Percentiles rank a stretch among this genome's conserved stretches.
Evolutionary conservation across 2,329 filamentous ascomycete genomes (phyloP).

Genomic region (Magnaporthiopsis incrustans): DNA sequence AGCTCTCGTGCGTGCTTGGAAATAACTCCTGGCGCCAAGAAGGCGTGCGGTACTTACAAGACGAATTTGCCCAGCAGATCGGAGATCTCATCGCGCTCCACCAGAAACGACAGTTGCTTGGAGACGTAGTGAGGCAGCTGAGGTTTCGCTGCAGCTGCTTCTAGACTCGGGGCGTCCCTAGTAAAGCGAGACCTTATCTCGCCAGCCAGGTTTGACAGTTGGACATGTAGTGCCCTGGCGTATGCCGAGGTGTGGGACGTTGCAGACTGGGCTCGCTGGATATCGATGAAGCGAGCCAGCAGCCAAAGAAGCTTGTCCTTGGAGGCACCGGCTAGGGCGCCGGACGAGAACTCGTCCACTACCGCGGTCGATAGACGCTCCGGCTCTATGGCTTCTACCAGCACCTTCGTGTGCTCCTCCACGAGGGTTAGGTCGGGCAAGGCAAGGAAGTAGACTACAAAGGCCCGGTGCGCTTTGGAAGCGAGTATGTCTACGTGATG

Average conservation of each 20-base stretch:
- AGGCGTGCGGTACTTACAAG: constrained; percentile 21
- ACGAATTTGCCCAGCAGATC: constrained; percentile 42
- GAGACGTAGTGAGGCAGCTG: constrained; percentile 49
- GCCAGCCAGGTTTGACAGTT: constrained; percentile 41
- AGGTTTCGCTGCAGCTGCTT: background rate
- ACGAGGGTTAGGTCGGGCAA: constrained; percentile 29
- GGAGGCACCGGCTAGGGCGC: constrained; percentile 17
- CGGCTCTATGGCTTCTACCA: constrained; percentile 31
- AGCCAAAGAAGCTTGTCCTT: constrained; percentile 50
- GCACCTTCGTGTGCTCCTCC: constrained; percentile 27
- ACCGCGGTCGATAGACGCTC: constrained; percentile 34
- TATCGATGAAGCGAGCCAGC: constrained; percentile 57
- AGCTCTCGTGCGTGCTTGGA: constrained; percentile 4
- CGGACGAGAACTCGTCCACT: constrained; percentile 23
- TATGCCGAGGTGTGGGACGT: constrained; percentile 30
- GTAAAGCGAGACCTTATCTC: constrained; percentile 31
- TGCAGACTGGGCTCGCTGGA: constrained; percentile 34
- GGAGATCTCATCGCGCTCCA: constrained; percentile 68
- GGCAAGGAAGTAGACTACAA: constrained; percentile 31
- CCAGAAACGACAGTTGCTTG: constrained; percentile 59
- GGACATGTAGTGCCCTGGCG: constrained; percentile 44
- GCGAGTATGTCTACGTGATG: background rate
- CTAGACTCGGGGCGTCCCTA: constrained; percentile 5
- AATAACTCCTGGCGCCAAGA: background rate
- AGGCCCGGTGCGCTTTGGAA: constrained; percentile 24